Evolutionary conservation across 805 yeast species (phyloP).

Genomic region (Tetrapisispora arboricola): DNA sequence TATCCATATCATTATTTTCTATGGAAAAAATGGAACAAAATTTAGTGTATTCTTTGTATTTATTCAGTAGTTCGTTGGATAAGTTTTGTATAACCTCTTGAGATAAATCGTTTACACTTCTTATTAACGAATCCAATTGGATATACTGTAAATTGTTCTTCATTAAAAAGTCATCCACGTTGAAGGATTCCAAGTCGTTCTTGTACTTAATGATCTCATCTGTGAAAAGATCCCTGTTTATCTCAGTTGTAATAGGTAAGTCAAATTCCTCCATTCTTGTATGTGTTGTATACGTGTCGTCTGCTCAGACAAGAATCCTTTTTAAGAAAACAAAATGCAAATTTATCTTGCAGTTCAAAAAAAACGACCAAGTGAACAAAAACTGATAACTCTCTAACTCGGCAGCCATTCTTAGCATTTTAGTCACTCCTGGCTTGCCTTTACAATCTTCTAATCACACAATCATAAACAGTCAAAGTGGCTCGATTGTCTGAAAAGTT

Average conservation of each 20-base stretch:
- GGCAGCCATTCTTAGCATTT: too few relatives aligned
- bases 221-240: constrained; percentile 20
- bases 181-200: constrained; percentile 7
- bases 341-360: too few relatives aligned
- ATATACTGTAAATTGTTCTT: constrained; percentile 26
- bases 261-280: neutral
- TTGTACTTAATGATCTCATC: constrained; percentile 11
- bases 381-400: too few relatives aligned
- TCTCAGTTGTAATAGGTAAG: constrained; percentile 11
- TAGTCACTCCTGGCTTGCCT: too few relatives aligned
- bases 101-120: constrained; percentile 18
- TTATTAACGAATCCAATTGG: constrained; percentile 22
- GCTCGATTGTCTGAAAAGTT: too few relatives aligned
- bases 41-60: constrained; percentile 19
- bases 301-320: neutral
- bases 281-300: neutral
- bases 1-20: constrained; percentile 3
- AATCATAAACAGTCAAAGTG: too few relatives aligned
- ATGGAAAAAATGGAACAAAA: constrained; percentile 18
- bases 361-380: too few relatives aligned
- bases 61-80: constrained; percentile 17
- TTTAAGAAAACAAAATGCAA: too few relatives aligned
- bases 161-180: constrained; percentile 23
- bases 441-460: too few relatives aligned
- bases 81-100: constrained; percentile 18